phyloP scores from a whole-genome alignment of 371 early-diverging fungal genomes.

The Mucor racemosus region DNA sequence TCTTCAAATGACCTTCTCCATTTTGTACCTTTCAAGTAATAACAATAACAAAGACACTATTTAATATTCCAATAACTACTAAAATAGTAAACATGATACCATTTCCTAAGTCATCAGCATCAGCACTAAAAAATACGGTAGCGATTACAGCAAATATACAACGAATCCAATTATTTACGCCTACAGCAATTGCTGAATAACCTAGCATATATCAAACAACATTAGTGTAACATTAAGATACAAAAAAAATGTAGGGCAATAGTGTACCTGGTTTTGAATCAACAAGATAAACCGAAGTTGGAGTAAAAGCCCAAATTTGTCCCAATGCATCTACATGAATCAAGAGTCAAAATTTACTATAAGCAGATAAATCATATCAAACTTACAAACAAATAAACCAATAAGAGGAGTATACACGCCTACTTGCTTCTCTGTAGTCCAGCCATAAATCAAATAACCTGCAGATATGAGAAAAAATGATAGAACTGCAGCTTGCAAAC shows the following conservation, averaged over 20 bases:
- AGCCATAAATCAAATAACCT: conserved; percentile 61
- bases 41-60: conserved; percentile 26
- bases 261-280: conserved; percentile 53
- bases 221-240: not conserved
- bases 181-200: conserved; percentile 58
- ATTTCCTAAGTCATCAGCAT: conserved; percentile 27
- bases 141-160: conserved; percentile 47
- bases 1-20: conserved; percentile 34
- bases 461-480: conserved; percentile 56
- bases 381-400: conserved; percentile 59
- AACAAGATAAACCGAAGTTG: conserved; percentile 60
- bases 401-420: conserved; percentile 53
- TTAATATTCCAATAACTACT: conserved; percentile 30
- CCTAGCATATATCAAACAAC: not conserved
- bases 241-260: not conserved
- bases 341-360: not conserved
- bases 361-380: not conserved
- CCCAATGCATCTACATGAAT: conserved; percentile 33
- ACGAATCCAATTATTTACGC: conserved; percentile 55
- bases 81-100: conserved; percentile 36
- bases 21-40: conserved; percentile 26
- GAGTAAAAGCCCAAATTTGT: conserved; percentile 49
- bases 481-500: conserved; percentile 50
- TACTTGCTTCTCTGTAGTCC: conserved; percentile 43
- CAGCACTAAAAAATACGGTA: conserved; percentile 33